phyloP scores from a whole-genome alignment of 2,329 filamentous ascomycete genomes.

The Penicillium sp. region DNA sequence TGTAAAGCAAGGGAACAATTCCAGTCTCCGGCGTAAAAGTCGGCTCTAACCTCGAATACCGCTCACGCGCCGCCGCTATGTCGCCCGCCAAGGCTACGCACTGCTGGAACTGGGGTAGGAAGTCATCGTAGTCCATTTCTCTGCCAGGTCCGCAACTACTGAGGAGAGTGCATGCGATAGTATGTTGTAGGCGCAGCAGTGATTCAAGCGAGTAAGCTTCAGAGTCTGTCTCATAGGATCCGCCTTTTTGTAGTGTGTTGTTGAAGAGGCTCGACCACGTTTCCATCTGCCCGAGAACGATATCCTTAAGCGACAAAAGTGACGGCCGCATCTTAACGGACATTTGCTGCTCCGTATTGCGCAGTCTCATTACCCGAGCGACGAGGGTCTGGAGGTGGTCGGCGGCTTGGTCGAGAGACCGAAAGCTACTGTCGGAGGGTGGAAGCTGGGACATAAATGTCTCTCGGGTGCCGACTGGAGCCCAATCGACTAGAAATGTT shows the following conservation, averaged over 20 bases:
- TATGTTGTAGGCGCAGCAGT: slow-evolving; percentile 34
- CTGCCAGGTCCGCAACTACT: slow-evolving; percentile 19
- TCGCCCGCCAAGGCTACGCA: slow-evolving; percentile 9
- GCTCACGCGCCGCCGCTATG: slow-evolving; percentile 6
- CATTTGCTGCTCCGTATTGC: slow-evolving; percentile 21
- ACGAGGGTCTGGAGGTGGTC: slow-evolving; percentile 32
- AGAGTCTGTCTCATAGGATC: slow-evolving; percentile 4
- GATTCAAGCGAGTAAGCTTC: slow-evolving; percentile 17
- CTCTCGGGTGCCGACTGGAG: slow-evolving; percentile 28
- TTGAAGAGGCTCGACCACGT: slow-evolving; percentile 10
- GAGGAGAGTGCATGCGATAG: slow-evolving; percentile 25
- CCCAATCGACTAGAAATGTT: slow-evolving; percentile 30
- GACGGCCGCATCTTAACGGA: slow-evolving; percentile 3
- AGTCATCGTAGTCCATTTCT: slow-evolving; percentile 15
- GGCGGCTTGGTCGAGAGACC: slow-evolving; percentile 32
- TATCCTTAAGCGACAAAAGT: slow-evolving; percentile 2
- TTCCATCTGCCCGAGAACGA: slow-evolving; percentile 5
- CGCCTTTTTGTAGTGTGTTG: neutral
- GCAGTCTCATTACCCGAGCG: slow-evolving; percentile 29
- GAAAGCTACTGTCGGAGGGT: slow-evolving; percentile 16
- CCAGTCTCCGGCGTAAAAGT: slow-evolving; percentile 37
- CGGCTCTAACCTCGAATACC: slow-evolving; percentile 20
- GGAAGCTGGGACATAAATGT: slow-evolving; percentile 5
- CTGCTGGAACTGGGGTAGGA: slow-evolving; percentile 15
- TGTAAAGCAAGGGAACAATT: slow-evolving; percentile 33